Conservation (phyloP, 1,139 yeast genomes). For the Candida frijolesensis region DNA sequence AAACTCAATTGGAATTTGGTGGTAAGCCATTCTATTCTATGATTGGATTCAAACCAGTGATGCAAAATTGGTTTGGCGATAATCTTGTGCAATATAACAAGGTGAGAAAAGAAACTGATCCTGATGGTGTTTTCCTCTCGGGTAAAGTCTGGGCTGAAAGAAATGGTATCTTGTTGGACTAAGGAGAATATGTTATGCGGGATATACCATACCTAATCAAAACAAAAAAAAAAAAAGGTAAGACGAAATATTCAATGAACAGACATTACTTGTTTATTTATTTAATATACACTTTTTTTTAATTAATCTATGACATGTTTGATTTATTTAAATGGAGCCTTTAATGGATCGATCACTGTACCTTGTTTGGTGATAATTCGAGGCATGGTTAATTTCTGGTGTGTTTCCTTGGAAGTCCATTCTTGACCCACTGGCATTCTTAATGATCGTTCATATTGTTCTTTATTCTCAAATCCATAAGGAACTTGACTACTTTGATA, state of each 20-base stretch:
- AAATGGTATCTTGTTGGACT: slow-evolving; percentile 64
- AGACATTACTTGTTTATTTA: background rate
- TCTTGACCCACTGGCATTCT: slow-evolving; percentile 98
- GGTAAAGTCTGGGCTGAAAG: slow-evolving; percentile 78
- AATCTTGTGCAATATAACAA: slow-evolving; percentile 61
- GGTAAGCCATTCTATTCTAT: slow-evolving; percentile 66
- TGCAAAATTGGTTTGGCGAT: slow-evolving; percentile 81
- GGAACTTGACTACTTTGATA: slow-evolving; percentile 89
- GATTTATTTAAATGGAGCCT: slow-evolving; percentile 59
- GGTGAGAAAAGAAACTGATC: slow-evolving; percentile 71
- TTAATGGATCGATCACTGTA: slow-evolving; percentile 85
- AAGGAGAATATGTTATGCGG: slow-evolving; percentile 1
- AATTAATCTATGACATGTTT: too few relatives aligned
- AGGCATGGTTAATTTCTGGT: slow-evolving; percentile 88
- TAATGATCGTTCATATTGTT: slow-evolving; percentile 90
- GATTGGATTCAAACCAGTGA: slow-evolving; percentile 74
- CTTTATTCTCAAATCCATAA: slow-evolving; percentile 88
- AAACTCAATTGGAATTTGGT: slow-evolving; percentile 41
- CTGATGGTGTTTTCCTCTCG: slow-evolving; percentile 76
- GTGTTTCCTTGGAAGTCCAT: slow-evolving; percentile 89
- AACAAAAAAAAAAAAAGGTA: background rate
- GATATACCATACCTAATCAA: background rate
- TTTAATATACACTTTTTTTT: background rate
- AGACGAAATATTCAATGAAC: background rate
- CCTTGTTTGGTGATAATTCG: slow-evolving; percentile 86